These are phyloP conservation scores for Penicillium diatomitis DNA, from an alignment of 495 filamentous ascomycete genomes.

Conservation along the genomic window DNA sequence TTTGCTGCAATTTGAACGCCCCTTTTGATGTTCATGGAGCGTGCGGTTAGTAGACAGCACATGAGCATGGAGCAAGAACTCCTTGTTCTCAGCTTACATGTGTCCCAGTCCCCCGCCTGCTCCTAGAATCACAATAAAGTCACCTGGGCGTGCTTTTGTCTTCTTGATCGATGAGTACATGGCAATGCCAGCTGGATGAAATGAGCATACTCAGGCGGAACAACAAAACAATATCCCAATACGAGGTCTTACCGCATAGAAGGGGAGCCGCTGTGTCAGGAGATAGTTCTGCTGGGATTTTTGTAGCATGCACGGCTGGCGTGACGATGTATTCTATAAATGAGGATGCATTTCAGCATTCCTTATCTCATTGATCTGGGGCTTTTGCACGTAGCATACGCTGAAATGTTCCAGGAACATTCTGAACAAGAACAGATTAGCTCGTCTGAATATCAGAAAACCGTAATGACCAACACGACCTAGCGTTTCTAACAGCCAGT, in stretches of 20 bases:
- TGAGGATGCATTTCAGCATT: too few relatives aligned
- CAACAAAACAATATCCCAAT: not conserved
- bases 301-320: slow-evolving; percentile 32
- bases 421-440: slow-evolving; percentile 9
- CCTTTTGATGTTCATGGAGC: slow-evolving; percentile 7
- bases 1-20: slow-evolving; percentile 36
- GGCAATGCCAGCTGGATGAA: slow-evolving; percentile 27
- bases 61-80: too few relatives aligned
- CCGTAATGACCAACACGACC: not conserved
- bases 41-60: too few relatives aligned
- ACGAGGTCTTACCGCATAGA: slow-evolving; percentile 26
- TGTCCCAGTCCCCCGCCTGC: slow-evolving; percentile 38
- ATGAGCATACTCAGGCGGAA: not conserved
- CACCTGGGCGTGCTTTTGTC: slow-evolving; percentile 28
- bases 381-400: slow-evolving; percentile 14
- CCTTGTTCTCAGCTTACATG: slow-evolving; percentile 17
- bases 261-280: slow-evolving; percentile 31
- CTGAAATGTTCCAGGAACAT: slow-evolving; percentile 39
- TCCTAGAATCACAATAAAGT: slow-evolving; percentile 34
- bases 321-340: slow-evolving; percentile 31
- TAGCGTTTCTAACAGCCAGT: too few relatives aligned
- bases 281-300: slow-evolving; percentile 23
- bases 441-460: not conserved
- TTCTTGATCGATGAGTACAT: slow-evolving; percentile 42
- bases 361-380: too few relatives aligned